Conservation (phyloP, 1,139 yeast genomes). For the Magnusiomyces clavatus region DNA sequence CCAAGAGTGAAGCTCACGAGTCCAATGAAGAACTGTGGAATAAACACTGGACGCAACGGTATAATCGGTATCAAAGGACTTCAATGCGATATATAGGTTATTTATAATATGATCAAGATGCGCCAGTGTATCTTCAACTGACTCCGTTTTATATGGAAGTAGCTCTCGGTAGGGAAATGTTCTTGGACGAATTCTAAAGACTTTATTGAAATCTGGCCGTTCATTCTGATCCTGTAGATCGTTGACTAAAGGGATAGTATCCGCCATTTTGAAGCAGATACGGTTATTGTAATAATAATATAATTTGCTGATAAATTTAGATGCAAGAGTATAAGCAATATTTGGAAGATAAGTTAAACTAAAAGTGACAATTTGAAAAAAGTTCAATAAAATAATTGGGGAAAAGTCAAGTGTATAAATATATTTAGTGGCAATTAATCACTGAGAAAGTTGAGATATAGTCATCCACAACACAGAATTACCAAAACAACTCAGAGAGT, state of each 20-base stretch:
- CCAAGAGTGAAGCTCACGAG: conserved; percentile 78
- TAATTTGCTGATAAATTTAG: neutral
- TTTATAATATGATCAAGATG: conserved; percentile 73
- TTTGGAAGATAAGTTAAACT: neutral
- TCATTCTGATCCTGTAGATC: neutral
- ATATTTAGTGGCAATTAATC: neutral
- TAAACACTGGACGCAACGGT: conserved; percentile 65
- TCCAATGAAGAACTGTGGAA: conserved; percentile 76
- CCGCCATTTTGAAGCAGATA: neutral
- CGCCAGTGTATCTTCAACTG: conserved; percentile 59
- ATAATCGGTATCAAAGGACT: conserved; percentile 72
- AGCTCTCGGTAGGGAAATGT: conserved; percentile 52
- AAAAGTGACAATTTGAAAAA: too few relatives aligned
- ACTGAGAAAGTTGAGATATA: too few relatives aligned
- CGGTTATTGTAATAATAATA: neutral
- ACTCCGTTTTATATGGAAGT: conserved; percentile 73
- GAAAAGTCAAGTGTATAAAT: neutral
- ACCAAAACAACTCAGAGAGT: too few relatives aligned
- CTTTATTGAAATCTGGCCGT: conserved; percentile 6
- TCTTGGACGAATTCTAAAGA: conserved; percentile 29
- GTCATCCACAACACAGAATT: too few relatives aligned
- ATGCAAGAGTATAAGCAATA: neutral
- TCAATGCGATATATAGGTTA: conserved; percentile 71
- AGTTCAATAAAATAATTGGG: too few relatives aligned
- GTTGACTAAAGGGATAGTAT: too few relatives aligned